phyloP scores from a whole-genome alignment of 768 basidiomycete species.

The Royoungia palumana region DNA sequence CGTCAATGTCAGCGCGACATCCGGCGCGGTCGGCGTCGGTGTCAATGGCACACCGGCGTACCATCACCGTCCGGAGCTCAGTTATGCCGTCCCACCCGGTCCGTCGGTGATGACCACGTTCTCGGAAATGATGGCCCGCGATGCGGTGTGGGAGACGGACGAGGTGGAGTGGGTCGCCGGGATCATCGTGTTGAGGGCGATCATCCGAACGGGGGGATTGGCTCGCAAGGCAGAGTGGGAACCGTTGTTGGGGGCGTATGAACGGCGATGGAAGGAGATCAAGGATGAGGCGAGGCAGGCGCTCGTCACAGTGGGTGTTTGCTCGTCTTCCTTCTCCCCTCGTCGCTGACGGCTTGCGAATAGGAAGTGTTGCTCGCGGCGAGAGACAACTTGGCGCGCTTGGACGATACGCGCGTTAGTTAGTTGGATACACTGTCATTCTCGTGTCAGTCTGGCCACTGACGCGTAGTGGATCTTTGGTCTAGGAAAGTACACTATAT shows the following conservation, averaged over 20 bases:
- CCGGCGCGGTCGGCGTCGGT: neutral
- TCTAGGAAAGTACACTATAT: neutral
- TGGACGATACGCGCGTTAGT: constrained; percentile 31
- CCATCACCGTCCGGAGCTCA: constrained; percentile 35
- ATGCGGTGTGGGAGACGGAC: constrained; percentile 62
- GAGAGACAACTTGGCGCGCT: constrained; percentile 50
- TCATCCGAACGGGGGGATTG: constrained; percentile 52
- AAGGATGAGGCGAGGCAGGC: constrained; percentile 64
- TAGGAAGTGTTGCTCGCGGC: constrained; percentile 52
- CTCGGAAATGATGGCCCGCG: constrained; percentile 59
- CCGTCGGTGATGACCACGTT: constrained; percentile 39
- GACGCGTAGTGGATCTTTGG: neutral
- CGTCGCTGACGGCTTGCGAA: constrained; percentile 2
- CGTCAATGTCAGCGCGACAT: no score
- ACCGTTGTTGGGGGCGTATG: constrained; percentile 52
- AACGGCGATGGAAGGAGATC: constrained; percentile 68
- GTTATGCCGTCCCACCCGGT: constrained; percentile 38
- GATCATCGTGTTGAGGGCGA: constrained; percentile 52
- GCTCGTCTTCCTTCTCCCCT: neutral
- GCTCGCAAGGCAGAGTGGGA: constrained; percentile 55
- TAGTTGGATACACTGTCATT: neutral
- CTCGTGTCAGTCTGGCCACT: constrained; percentile 1
- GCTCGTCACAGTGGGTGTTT: constrained; percentile 47
- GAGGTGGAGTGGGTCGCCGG: constrained; percentile 71
- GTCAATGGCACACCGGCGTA: constrained; percentile 23